Conservation (phyloP, 331 rosid species). For the Stylosanthes scabra region DNA sequence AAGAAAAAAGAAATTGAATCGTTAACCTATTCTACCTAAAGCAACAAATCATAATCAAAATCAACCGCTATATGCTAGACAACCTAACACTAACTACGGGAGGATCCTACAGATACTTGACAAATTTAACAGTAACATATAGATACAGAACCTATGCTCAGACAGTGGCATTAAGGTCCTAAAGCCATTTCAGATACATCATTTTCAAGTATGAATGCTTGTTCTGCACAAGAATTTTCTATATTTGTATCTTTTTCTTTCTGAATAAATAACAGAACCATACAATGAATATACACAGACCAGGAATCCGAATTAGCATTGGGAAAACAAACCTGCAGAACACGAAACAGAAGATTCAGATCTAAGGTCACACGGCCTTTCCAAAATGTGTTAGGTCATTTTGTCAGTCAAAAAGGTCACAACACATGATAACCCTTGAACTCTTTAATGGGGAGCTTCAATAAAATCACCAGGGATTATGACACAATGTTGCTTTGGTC, state of each 20-base stretch:
- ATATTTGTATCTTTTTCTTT: conserved; percentile 36
- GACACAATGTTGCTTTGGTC: conserved; percentile 33
- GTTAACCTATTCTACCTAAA: not conserved
- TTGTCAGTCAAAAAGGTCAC: conserved; percentile 39
- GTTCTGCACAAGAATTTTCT: conserved; percentile 45
- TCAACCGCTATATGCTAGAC: conserved; percentile 2
- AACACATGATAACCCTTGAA: conserved; percentile 16
- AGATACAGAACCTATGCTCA: conserved; percentile 38
- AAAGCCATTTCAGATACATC: conserved; percentile 32
- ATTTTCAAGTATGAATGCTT: conserved; percentile 35
- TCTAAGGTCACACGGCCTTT: conserved; percentile 51
- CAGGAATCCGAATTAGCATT: conserved; percentile 81
- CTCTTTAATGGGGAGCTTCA: conserved; percentile 39
- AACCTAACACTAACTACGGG: conserved; percentile 30
- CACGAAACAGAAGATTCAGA: conserved; percentile 89
- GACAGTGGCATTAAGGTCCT: conserved; percentile 31
- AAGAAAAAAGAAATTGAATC: not conserved
- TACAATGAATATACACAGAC: conserved; percentile 78
- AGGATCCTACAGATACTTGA: conserved; percentile 25
- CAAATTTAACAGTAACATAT: conserved; percentile 9
- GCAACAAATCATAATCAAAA: conserved; percentile 29
- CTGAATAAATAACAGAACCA: conserved; percentile 48
- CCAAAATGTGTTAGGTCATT: conserved; percentile 45
- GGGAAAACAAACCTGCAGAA: conserved; percentile 92
- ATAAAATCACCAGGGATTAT: conserved; percentile 34